Evolutionary conservation across 495 filamentous ascomycete species (phyloP).

Genomic region (Neurospora sp.): DNA sequence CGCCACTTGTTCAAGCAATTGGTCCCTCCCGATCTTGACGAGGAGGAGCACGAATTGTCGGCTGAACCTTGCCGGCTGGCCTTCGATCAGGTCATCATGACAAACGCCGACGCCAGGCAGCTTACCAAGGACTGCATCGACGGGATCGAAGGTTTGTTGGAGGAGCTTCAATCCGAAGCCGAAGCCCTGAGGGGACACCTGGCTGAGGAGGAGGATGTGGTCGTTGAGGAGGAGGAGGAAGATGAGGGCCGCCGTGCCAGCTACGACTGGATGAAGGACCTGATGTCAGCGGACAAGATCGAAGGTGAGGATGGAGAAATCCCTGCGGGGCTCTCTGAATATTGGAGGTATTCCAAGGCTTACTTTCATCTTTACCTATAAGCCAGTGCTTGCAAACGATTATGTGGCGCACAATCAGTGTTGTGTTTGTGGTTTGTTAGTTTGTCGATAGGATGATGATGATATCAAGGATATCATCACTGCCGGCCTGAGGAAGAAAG

Average conservation of each 20-base stretch:
- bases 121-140: neutral
- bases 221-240: neutral
- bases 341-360: neutral
- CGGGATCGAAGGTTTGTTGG: neutral
- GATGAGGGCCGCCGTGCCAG: neutral
- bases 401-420: neutral
- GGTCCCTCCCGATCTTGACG: neutral
- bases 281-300: neutral
- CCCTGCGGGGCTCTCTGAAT: neutral
- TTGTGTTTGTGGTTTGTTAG: neutral
- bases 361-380: neutral
- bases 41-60: neutral
- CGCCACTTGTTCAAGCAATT: neutral
- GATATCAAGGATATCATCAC: neutral
- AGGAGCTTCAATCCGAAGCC: neutral
- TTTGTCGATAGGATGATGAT: neutral
- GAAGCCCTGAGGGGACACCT: neutral
- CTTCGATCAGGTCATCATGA: neutral
- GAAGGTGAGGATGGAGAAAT: neutral
- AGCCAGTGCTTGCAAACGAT: neutral
- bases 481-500: neutral
- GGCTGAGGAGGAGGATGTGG: neutral
- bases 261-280: neutral
- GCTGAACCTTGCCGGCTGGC: neutral
- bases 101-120: neutral